These are phyloP conservation scores for Calonectria multiphialidica DNA, from an alignment of 2,329 filamentous ascomycete genomes.

Conservation along the genomic window DNA sequence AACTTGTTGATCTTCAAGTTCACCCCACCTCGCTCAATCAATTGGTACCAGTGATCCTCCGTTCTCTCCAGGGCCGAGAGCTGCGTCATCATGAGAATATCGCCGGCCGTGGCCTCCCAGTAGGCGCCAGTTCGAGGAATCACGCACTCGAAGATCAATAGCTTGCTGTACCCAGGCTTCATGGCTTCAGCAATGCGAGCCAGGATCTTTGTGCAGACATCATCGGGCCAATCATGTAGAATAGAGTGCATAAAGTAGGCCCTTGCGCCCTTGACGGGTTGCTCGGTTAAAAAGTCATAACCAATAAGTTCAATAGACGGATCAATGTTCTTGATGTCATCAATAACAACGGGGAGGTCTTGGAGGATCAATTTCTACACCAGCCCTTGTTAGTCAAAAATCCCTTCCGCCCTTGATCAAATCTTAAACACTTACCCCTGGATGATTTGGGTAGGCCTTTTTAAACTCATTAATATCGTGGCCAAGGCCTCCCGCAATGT, in stretches of 20 bases:
- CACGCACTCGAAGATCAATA: conserved; percentile 32
- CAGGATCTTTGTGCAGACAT: conserved; percentile 47
- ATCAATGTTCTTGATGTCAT: background rate
- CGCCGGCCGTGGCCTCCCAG: background rate
- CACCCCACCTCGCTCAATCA: conserved; percentile 24
- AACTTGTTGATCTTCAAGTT: conserved; percentile 35
- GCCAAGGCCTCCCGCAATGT: conserved; percentile 46
- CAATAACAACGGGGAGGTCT: background rate
- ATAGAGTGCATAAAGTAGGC: conserved; percentile 43
- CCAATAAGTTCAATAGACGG: background rate
- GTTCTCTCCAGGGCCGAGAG: conserved; percentile 35
- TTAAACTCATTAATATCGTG: conserved; percentile 46
- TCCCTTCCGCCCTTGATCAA: too few relatives aligned
- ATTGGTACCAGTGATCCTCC: conserved; percentile 28
- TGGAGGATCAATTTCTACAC: background rate
- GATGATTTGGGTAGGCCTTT: conserved; percentile 31
- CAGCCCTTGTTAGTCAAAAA: background rate
- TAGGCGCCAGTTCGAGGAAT: background rate
- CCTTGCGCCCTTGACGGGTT: background rate
- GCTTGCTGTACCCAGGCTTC: conserved; percentile 30
- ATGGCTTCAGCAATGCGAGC: conserved; percentile 45
- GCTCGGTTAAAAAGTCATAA: background rate
- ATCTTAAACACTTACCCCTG: background rate
- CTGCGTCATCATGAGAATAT: conserved; percentile 4
- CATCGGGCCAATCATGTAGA: conserved; percentile 53